Evolutionary conservation across 768 basidiomycete species (phyloP), one percentile per base, ranked within the genome.

Genomic region (Boletus subparvulus): DNA sequence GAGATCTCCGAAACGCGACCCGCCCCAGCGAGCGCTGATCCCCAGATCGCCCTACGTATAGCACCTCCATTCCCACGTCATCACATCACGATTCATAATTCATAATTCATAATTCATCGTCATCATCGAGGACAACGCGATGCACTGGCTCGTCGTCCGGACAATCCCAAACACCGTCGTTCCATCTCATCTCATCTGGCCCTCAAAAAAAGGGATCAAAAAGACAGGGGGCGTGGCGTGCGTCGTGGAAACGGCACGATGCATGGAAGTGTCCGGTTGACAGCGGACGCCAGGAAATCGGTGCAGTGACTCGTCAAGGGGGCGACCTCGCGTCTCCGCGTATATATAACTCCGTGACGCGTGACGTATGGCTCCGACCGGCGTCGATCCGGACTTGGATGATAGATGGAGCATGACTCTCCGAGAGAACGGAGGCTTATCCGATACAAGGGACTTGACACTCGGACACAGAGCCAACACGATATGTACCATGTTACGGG

Each of bases 211-310:
- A 1, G 35, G 35, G 14, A 35, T 35, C 35, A 35, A 14, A 35
- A 35, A 21, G 21, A 35, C 13, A 35, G 35, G 24, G 49, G 49
- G 50, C 35, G 49, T 56, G 55, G 50, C 42, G 42, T 59, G 50
- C 47, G 54, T 59, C 55, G 54, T 56, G 54, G 21, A 46, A n/a
- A 28, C 50, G 11, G 51, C 52, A 46, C 50, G 36, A 41, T 36
- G 30, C 28, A 51, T 2, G n/a, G 36, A 45, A 45, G 19, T 8
- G n/a, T 6, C 28, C 14, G n/a, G 13, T 14, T 47, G 46, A 47
- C 46, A 47, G 46, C 48, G n/a, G 48, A 11, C 35, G 37, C 36
- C 37, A 28, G 16, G 26, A 16, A 28, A 17, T 28, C 43, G 24
- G 43, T 28, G n/a, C 24, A 13, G 35, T 35, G 35, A 35, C 35